Conservation (phyloP, 2,329 filamentous ascomycete genomes). For the Xylariaceae sp. region DNA sequence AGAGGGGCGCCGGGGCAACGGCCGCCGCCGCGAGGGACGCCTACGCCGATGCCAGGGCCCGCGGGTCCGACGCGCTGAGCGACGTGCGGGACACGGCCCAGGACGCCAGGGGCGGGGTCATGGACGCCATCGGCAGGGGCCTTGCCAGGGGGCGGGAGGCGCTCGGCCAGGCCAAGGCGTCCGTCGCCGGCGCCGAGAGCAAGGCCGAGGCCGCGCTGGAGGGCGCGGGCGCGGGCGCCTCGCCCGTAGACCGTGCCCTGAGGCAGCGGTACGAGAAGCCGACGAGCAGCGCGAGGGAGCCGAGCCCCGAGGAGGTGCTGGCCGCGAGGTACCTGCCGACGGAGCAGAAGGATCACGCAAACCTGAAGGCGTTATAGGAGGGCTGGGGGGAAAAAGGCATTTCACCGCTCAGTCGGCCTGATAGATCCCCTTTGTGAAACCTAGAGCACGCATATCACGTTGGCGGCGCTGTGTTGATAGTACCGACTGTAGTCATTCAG, state of each 20-base stretch:
- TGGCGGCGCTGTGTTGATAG: no score
- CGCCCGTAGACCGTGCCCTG: constrained; percentile 46
- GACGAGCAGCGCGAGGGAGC: constrained; percentile 34
- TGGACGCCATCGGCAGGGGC: constrained; percentile 32
- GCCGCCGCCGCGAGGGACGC: constrained; percentile 23
- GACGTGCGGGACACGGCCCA: constrained; percentile 23
- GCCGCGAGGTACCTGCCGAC: constrained; percentile 22
- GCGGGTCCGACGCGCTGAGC: constrained; percentile 17
- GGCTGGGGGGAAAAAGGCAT: neutral
- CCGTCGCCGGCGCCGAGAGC: constrained; percentile 28
- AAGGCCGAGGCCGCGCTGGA: constrained; percentile 24
- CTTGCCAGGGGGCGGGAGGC: constrained; percentile 34
- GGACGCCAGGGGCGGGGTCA: constrained; percentile 28
- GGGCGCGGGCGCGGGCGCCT: constrained; percentile 30
- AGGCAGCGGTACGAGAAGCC: constrained; percentile 41
- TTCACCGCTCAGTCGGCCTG: neutral
- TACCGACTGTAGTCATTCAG: no score
- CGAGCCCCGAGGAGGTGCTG: constrained; percentile 26
- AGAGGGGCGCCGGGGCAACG: constrained; percentile 25
- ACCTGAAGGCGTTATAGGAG: constrained; percentile 12
- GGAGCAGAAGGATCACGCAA: constrained; percentile 32
- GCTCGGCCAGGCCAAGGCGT: constrained; percentile 29
- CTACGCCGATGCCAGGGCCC: constrained; percentile 24
- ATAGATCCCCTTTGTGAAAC: constrained; percentile 9
- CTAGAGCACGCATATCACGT: no score